Evolutionary conservation across 768 basidiomycete genomes (phyloP), one percentile per base, ranked within the genome.

Genomic region (Cantharellus cinnabarinus): DNA sequence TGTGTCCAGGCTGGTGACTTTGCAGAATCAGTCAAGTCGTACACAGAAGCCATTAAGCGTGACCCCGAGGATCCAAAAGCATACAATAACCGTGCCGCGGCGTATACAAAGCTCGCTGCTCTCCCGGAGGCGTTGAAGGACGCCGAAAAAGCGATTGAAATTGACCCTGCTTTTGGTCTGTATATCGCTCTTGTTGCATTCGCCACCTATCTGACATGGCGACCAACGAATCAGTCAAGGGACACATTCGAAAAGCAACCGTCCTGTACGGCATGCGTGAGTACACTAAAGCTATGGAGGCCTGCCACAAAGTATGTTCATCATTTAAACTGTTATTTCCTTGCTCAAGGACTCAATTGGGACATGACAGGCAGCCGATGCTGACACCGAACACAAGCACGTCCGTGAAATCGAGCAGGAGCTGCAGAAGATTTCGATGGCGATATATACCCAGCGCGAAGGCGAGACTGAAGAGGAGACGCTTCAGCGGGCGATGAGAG

Each of bases 31-130:
- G 93, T 99, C 64, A 90, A 88, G 73, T 74, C 77, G 42, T 99
- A 99, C 73, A 78, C 86, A 42, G 95, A 99, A 72, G 85, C 89
- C 62, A 95, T 98, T 77, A 97, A 97, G 74, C 84, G 95, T 56
- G 83, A 89, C 66, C 94, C 95, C 48, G 69, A 71, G 42, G 95
- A 99, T 67, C 79, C 94, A 10, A 77, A 84, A 63, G 91, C 88
- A 4, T 99, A 97, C 75, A 98, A 94, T 70, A 99, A 99, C 74
- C 84, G 95, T 55, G 90, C 95, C n/a, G 85, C 90, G 38, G 93
- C 90, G 34, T 97, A 95, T 73, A 89, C 85, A 72, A 98, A 98
- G 74, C 80, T 99, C 44, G 78, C 78, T 50, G 95, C 95, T 1
- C 71, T 98, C 39, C 86, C 91, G 5, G 95, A 99, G 69, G 95